Evolutionary conservation across 495 filamentous ascomycete species (phyloP).

Genomic region (Jackrogersella multiformis): DNA sequence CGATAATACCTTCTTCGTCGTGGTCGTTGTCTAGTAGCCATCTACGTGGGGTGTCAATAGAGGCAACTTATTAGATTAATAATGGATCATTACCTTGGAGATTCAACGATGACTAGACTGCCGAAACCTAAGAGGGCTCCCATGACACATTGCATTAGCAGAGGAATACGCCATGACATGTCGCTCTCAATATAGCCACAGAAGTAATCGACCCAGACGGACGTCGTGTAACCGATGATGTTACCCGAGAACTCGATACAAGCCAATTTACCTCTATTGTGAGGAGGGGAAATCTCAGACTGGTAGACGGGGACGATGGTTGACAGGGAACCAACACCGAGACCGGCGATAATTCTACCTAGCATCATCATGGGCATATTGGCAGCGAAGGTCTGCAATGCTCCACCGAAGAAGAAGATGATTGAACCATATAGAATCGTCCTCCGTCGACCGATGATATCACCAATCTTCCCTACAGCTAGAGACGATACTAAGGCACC

Average conservation of each 20-base stretch:
- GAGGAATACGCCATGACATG: constrained; percentile 88
- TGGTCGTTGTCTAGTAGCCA: constrained; percentile 98
- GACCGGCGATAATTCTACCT: constrained; percentile 88
- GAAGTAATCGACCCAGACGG: constrained; percentile 98
- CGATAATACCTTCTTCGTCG: constrained; percentile 97
- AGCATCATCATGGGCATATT: constrained; percentile 92
- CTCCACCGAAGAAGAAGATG: constrained; percentile 91
- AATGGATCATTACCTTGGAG: constrained; percentile 77
- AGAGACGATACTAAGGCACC: constrained; percentile 93
- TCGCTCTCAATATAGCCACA: constrained; percentile 89
- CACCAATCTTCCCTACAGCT: constrained; percentile 86
- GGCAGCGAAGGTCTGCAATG: constrained; percentile 80
- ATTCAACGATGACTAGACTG: constrained; percentile 93
- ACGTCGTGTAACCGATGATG: constrained; percentile 92
- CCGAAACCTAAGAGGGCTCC: constrained; percentile 83
- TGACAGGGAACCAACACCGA: constrained; percentile 92
- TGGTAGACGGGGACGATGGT: constrained; percentile 99
- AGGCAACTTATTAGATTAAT: constrained; percentile 16
- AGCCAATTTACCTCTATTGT: constrained; percentile 92
- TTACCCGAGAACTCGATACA: constrained; percentile 99
- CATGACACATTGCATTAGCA: constrained; percentile 95
- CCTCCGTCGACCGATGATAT: constrained; percentile 86
- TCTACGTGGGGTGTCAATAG: constrained; percentile 56
- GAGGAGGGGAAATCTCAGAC: constrained; percentile 95
- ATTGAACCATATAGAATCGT: constrained; percentile 95